phyloP scores from a whole-genome alignment of 2,329 filamentous ascomycete genomes.

The Diaporthe longicolla region DNA sequence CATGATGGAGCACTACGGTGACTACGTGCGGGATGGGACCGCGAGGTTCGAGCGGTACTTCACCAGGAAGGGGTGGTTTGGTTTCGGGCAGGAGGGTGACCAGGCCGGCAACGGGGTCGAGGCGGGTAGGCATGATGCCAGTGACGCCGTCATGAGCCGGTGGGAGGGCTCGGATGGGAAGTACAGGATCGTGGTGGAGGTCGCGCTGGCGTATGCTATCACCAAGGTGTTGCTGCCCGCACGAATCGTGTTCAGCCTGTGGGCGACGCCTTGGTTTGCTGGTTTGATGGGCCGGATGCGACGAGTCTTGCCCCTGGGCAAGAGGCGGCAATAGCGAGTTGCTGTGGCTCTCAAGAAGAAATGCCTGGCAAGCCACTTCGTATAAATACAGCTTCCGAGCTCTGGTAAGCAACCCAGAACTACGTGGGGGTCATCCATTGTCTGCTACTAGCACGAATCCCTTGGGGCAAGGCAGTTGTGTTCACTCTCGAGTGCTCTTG shows the following conservation, averaged over 20 bases:
- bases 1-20: slow-evolving; percentile 64
- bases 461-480: background rate
- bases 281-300: slow-evolving; percentile 67
- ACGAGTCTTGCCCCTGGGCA: slow-evolving; percentile 10
- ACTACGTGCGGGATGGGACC: slow-evolving; percentile 72
- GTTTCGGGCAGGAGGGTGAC: slow-evolving; percentile 59
- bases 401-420: background rate
- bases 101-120: background rate
- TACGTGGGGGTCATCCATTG: background rate
- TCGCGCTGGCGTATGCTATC: slow-evolving; percentile 91
- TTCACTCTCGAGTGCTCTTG: background rate
- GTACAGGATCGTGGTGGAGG: slow-evolving; percentile 73
- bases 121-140: slow-evolving; percentile 45
- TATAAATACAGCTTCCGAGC: background rate
- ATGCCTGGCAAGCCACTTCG: too few species aligned
- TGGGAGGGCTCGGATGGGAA: slow-evolving; percentile 59
- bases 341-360: background rate
- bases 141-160: slow-evolving; percentile 49
- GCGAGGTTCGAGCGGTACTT: slow-evolving; percentile 84
- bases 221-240: slow-evolving; percentile 88
- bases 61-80: slow-evolving; percentile 84
- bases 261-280: slow-evolving; percentile 95
- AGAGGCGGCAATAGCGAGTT: slow-evolving; percentile 35
- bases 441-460: background rate
- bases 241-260: slow-evolving; percentile 83